Evolutionary conservation across 108 stramenopile species (phyloP).

Genomic region (Discostella stelligeroides): DNA sequence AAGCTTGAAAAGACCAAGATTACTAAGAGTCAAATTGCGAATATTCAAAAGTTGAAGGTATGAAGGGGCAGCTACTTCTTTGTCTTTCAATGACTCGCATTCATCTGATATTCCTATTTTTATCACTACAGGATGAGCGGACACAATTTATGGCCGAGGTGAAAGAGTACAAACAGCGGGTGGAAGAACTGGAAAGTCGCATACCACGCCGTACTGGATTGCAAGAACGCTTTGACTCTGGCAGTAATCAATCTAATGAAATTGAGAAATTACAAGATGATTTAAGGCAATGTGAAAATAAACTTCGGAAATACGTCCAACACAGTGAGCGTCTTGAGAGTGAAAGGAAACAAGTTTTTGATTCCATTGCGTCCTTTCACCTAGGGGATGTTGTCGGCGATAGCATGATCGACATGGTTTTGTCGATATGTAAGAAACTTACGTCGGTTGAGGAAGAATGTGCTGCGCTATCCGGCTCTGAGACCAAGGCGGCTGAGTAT

Average conservation of each 20-base stretch:
- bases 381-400: conserved; percentile 56
- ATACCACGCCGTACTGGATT: conserved; percentile 29
- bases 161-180: conserved; percentile 52
- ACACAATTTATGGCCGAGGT: conserved; percentile 56
- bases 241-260: conserved; percentile 36
- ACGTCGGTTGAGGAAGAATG: conserved; percentile 68
- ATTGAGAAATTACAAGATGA: conserved; percentile 60
- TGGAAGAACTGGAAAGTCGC: conserved; percentile 50
- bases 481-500: conserved; percentile 43
- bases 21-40: conserved; percentile 75
- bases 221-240: conserved; percentile 29
- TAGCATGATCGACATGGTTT: conserved; percentile 62
- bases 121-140: conserved; percentile 43
- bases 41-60: conserved; percentile 80
- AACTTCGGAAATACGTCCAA: conserved; percentile 78
- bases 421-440: conserved; percentile 65
- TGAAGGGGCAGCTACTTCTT: conserved; percentile 1
- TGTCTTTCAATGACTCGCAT: not conserved
- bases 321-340: conserved; percentile 76
- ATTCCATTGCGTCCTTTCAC: conserved; percentile 44
- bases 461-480: conserved; percentile 50
- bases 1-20: conserved; percentile 75
- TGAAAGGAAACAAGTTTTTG: conserved; percentile 67
- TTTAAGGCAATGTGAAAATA: conserved; percentile 75
- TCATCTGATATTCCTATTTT: not conserved